Percentiles rank a stretch among this genome's conserved stretches.
These are phyloP conservation scores for Cladosporium sp. DNA, from an alignment of 2,329 filamentous ascomycete species.

Conservation along the genomic window DNA sequence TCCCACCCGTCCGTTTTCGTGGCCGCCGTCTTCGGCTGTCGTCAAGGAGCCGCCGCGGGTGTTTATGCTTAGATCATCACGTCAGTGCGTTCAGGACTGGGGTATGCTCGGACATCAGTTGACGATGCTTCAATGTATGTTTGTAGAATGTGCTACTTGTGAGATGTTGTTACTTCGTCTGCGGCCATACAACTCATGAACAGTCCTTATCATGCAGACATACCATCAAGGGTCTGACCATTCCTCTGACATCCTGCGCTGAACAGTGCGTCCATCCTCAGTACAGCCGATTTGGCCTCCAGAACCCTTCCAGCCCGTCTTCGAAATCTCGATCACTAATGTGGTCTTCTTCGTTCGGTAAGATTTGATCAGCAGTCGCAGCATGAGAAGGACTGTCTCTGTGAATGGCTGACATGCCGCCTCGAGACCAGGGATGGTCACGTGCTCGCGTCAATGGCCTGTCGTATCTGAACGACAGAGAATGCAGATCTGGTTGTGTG, in stretches of 20 bases:
- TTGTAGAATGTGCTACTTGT: not conserved
- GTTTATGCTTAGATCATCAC: conserved; percentile 9
- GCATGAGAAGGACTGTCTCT: not conserved
- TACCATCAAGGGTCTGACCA: not conserved
- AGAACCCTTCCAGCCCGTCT: conserved; percentile 37
- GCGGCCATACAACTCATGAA: not conserved
- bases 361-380: not conserved
- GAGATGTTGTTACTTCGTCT: not conserved
- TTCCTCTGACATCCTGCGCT: not conserved
- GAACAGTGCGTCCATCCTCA: conserved; percentile 30
- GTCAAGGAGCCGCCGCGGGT: conserved; percentile 14
- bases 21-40: conserved; percentile 14
- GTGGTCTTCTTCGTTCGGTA: not conserved
- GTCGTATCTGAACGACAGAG: not conserved
- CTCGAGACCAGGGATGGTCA: not conserved
- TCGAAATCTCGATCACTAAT: not conserved
- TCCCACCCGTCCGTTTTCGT: conserved; percentile 15
- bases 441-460: not conserved
- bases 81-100: conserved; percentile 13
- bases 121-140: not conserved
- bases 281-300: conserved; percentile 49
- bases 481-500: not conserved
- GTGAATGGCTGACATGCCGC: not conserved
- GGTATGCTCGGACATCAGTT: not conserved
- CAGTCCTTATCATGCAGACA: not conserved